Percentiles rank a stretch among this genome's conserved stretches.
phyloP scores from a whole-genome alignment of 352 stramenopile species.

The Pythium periplocum region DNA sequence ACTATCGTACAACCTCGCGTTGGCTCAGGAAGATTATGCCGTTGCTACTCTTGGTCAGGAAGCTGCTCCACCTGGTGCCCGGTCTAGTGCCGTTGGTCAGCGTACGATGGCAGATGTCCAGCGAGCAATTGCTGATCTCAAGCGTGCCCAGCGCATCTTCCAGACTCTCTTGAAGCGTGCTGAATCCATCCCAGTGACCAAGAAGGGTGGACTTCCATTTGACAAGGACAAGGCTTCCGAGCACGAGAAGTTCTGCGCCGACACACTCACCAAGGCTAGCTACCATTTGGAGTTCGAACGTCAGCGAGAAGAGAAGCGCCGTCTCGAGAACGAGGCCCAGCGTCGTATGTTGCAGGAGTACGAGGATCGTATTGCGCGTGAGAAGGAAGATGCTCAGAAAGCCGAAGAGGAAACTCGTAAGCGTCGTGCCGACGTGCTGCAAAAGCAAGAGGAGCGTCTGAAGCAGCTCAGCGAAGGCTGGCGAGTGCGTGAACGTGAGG shows the following conservation, averaged over 20 bases:
- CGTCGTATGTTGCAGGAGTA: constrained; percentile 78
- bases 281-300: constrained; percentile 88
- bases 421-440: constrained; percentile 59
- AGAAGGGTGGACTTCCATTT: constrained; percentile 67
- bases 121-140: constrained; percentile 80
- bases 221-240: constrained; percentile 86
- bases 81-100: constrained; percentile 41
- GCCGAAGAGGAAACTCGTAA: constrained; percentile 58
- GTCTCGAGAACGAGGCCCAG: constrained; percentile 74
- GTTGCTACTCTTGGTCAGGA: constrained; percentile 79
- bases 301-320: constrained; percentile 82
- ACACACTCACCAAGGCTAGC: constrained; percentile 83
- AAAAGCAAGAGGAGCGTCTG: constrained; percentile 80
- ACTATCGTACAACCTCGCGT: constrained; percentile 83
- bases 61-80: constrained; percentile 27
- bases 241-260: constrained; percentile 83
- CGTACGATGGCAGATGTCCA: constrained; percentile 87
- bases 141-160: constrained; percentile 81
- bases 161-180: constrained; percentile 71
- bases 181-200: constrained; percentile 41
- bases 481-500: constrained; percentile 76
- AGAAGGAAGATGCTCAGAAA: constrained; percentile 44
- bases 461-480: constrained; percentile 79
- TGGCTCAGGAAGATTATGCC: constrained; percentile 85
- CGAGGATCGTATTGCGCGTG: constrained; percentile 66